Conservation (phyloP, 352 stramenopile genomes). For the Blastocystis sp. region DNA sequence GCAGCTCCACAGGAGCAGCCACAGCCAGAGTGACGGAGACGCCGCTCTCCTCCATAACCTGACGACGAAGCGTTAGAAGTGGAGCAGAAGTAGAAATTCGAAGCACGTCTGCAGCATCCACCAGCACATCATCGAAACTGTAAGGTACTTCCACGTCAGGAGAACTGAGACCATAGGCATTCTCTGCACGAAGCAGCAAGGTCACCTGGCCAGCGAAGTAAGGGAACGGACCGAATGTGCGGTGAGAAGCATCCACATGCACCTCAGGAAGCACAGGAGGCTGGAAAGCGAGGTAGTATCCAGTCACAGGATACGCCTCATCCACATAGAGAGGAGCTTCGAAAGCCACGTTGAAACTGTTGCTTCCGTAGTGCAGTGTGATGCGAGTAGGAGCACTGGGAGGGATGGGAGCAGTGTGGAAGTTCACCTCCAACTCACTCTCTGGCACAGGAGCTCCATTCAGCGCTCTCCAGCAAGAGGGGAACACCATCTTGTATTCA, state of each 20-base stretch:
- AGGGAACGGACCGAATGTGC: neutral
- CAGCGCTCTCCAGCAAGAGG: constrained; percentile 12
- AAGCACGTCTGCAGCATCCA: neutral
- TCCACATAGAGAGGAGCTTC: constrained; percentile 1
- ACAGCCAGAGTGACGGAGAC: constrained; percentile 12
- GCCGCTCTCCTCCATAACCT: neutral
- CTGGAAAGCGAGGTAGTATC: constrained; percentile 43
- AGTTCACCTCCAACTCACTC: constrained; percentile 1
- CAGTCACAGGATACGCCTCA: constrained; percentile 8
- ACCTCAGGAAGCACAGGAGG: constrained; percentile 40
- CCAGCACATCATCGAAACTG: constrained; percentile 16
- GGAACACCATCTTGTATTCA: constrained; percentile 47
- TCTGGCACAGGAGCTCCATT: constrained; percentile 27
- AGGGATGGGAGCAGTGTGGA: constrained; percentile 19
- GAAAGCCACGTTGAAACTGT: constrained; percentile 10
- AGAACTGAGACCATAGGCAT: constrained; percentile 39
- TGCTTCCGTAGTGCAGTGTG: neutral
- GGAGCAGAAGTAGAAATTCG: neutral
- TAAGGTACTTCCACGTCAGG: constrained; percentile 25
- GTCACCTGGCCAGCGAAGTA: constrained; percentile 13
- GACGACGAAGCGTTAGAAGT: neutral
- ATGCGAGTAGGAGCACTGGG: neutral
- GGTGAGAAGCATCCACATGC: neutral
- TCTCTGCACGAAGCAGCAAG: constrained; percentile 31
- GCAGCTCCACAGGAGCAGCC: neutral